Evolutionary conservation across 2,329 filamentous ascomycete genomes (phyloP).

Genomic region (Nemania sp.): DNA sequence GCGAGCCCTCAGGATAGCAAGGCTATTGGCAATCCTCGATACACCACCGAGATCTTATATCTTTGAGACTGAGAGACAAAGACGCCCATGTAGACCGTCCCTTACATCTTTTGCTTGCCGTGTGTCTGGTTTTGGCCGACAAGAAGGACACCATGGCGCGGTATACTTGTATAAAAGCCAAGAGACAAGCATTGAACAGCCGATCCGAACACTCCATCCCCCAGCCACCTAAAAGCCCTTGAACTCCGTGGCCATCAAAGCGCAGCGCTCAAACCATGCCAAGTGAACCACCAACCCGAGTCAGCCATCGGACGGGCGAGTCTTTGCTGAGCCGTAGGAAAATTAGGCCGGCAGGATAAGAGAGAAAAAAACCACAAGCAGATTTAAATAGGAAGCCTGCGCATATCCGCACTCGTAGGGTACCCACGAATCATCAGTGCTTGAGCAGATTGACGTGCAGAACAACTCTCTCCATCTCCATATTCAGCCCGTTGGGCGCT

Average conservation of each 20-base stretch:
- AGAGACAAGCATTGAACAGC: slow-evolving; percentile 4
- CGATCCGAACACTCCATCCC: not conserved
- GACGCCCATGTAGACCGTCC: too few relatives aligned
- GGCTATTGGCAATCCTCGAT: too few relatives aligned
- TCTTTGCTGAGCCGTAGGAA: too few relatives aligned
- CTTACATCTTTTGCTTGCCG: too few relatives aligned
- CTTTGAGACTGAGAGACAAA: too few relatives aligned
- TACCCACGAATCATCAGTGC: slow-evolving; percentile 23
- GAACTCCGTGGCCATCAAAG: slow-evolving; percentile 19
- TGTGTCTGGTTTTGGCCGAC: not conserved
- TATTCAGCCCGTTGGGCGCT: slow-evolving; percentile 60
- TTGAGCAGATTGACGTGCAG: slow-evolving; percentile 69
- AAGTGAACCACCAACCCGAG: slow-evolving; percentile 9
- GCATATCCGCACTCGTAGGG: not conserved
- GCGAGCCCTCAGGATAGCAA: too few relatives aligned
- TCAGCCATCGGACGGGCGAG: too few relatives aligned
- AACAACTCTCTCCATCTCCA: slow-evolving; percentile 78
- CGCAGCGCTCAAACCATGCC: not conserved
- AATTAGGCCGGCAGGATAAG: too few relatives aligned
- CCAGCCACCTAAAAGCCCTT: not conserved
- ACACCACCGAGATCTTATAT: too few relatives aligned
- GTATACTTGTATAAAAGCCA: slow-evolving; percentile 16
- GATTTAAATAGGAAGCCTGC: too few relatives aligned
- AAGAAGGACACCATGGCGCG: not conserved
- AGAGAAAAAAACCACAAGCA: too few relatives aligned